These are phyloP conservation scores for Oxyria digyna DNA, from an alignment of 148 eudicot genomes.

Conservation along the genomic window DNA sequence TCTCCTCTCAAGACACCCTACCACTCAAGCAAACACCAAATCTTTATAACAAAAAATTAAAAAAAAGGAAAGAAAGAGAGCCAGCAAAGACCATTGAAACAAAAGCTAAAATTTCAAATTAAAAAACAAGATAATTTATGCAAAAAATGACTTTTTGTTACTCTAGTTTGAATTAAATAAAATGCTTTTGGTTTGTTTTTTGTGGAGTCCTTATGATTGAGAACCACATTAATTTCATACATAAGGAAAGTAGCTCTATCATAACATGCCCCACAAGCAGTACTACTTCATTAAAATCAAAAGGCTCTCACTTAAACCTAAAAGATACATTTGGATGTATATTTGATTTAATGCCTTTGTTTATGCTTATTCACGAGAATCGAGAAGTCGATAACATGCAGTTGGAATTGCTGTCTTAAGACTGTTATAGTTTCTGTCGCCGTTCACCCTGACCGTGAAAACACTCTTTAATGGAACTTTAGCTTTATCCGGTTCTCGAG, in stretches of 20 bases:
- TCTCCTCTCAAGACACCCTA: slow-evolving; percentile 8
- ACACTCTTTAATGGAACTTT: too few relatives aligned
- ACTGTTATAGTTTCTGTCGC: too few relatives aligned
- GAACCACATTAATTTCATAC: slow-evolving; percentile 8
- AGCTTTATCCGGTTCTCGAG: too few relatives aligned
- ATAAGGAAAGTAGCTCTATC: background rate
- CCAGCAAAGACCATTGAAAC: slow-evolving; percentile 5
- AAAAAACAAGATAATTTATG: background rate
- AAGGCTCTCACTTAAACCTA: background rate
- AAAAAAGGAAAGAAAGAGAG: background rate
- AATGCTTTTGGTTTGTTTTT: slow-evolving; percentile 7
- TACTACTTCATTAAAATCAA: background rate
- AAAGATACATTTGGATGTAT: slow-evolving; percentile 6
- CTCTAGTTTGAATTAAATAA: background rate
- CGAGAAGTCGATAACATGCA: too few relatives aligned
- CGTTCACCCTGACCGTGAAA: too few relatives aligned
- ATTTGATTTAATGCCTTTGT: background rate
- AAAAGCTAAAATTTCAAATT: background rate
- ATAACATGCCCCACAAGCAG: slow-evolving; percentile 6
- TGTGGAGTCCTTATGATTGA: slow-evolving; percentile 7
- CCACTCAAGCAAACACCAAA: slow-evolving; percentile 7
- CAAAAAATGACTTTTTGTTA: slow-evolving; percentile 5
- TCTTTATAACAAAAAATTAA: background rate
- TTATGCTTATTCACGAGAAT: background rate
- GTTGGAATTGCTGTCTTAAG: too few relatives aligned